Percentiles rank a stretch among this genome's conserved stretches.
phyloP scores from a whole-genome alignment of 2,329 filamentous ascomycete species.

The Stachybotrys chlorohalonatus region DNA sequence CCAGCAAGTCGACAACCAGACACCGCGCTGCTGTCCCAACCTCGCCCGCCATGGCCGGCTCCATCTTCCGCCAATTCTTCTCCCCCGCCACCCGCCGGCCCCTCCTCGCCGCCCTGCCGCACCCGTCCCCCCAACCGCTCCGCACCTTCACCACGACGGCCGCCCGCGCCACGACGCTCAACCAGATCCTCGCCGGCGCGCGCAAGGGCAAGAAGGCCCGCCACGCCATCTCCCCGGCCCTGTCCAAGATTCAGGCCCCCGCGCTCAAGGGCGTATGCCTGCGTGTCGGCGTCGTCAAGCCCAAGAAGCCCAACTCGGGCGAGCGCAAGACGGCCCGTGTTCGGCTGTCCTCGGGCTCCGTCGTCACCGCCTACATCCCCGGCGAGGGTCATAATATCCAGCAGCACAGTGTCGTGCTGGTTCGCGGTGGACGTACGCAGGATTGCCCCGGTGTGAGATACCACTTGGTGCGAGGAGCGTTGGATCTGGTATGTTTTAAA shows the following conservation, averaged over 20 bases:
- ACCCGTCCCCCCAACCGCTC: conserved; percentile 10
- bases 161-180: conserved; percentile 53
- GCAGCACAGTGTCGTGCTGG: conserved; percentile 94
- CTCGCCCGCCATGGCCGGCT: conserved; percentile 22
- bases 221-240: conserved; percentile 79
- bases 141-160: conserved; percentile 51
- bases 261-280: conserved; percentile 93
- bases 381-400: conserved; percentile 98
- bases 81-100: conserved; percentile 17
- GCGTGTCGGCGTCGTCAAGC: conserved; percentile 85
- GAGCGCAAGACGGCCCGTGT: conserved; percentile 94
- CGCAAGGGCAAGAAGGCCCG: conserved; percentile 72
- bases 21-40: conserved; percentile 11
- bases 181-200: conserved; percentile 68
- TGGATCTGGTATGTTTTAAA: conserved; percentile 70
- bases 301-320: conserved; percentile 98
- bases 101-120: conserved; percentile 18
- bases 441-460: conserved; percentile 99
- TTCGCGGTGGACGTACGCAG: conserved; percentile 86
- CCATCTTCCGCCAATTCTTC: conserved; percentile 25
- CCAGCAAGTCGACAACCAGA: neutral
- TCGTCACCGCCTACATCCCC: conserved; percentile 89
- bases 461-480: conserved; percentile 79
- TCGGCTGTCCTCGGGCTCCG: conserved; percentile 73
- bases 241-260: conserved; percentile 59